Evolutionary conservation across 2,329 filamentous ascomycete genomes (phyloP), one percentile per base, ranked within the genome.

Genomic region (Cryphonectria nitschkei): DNA sequence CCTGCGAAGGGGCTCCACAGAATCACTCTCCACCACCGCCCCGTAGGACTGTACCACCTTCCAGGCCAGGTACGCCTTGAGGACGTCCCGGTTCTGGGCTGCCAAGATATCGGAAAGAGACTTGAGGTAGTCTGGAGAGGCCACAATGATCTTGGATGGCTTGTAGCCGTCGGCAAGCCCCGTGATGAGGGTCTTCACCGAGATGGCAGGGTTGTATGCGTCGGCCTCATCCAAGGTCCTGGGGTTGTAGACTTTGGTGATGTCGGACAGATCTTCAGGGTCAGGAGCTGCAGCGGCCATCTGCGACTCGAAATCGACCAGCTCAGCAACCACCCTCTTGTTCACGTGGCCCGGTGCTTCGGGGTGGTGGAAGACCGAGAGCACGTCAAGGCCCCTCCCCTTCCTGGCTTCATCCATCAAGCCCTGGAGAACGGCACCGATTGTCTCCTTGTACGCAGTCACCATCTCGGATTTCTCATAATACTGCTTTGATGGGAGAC

Each of bases 1-100:
- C 50, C 85, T 83, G 22, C 79, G 83, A 69, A 90, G 87, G 1
- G 90, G 88, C 74, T 87, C 84, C 19, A 92, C 77, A 62, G 87
- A 86, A 26, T 88, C 84, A 19, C 88, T 85, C 70, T 93, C 87
- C 39, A 93, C 82, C 37, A 82, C 84, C 2, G 79, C 76, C 72
- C 92, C 84, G 76, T 89, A 93, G n/a, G 84, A 82, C 72, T 89
- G 85, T 2, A 93, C 76, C 0, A 87, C 84, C 58, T 90, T 90
- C 90, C 90, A 92, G n/a, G 88, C 78, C 69, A 93, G 84, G 76
- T 89, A 92, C 19, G 84, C 82, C 72, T 89, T 85, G 1, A 92
- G 75, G 0, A 89, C 86, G 65, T 83, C 82, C 0, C 86, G 78
- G 1, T 88, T 88, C 2, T 84, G 79, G 1, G 62, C 43, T 26